Base-by-base conservation (phyloP, 2,329 filamentous ascomycete species). In the Lachnellula suecica region DNA sequence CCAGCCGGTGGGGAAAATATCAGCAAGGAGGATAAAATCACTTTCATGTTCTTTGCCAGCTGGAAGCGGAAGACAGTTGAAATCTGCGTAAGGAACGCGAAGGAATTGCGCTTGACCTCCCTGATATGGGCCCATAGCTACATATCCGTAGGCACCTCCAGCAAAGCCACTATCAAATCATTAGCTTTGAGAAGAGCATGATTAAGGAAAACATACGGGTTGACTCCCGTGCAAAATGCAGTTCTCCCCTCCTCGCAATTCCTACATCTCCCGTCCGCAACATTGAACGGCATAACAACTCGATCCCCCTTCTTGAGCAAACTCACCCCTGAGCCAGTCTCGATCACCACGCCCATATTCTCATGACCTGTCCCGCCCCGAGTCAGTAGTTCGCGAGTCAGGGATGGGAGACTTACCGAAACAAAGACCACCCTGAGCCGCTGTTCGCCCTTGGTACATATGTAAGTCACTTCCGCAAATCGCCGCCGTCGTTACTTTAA, bases 201-300 rank as follows among this genome's bases (percentile, higher is more conserved):
- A 25, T 69, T 25, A 76, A 85, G 43, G 89, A 90, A 61, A 88
- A 79, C 15, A 79, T 54, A 59, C 52, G 79, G 78, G 59, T 83
- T 83, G 2, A 83, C 78, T 52, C 83, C 83, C 0, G 83, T 87
- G 70, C 91, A 96, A 53, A 91, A 85, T 4, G 89, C 91, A 0
- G 90, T 88, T 70, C 81, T 86, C 11, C 86, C 87, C 56, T 83
- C 82, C 52, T 81, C 81, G 75, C 92, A 96, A 74, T 94, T 96
- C 72, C 92, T 96, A 71, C 91, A 96, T 29, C 69, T 79, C 53
- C 73, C 88, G 83, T 89, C 93, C 15, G 87, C 91, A 27, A 82
- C 78, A 22, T 91, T 96, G 69, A 96, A 96, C 0, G 92, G 90
- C 22, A 86, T 82, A 19, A 96, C 89, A 27, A 96, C 78, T 62